These are phyloP conservation scores for Epicoccum sorghinum DNA, from an alignment of 2,329 filamentous ascomycete species.

Conservation along the genomic window DNA sequence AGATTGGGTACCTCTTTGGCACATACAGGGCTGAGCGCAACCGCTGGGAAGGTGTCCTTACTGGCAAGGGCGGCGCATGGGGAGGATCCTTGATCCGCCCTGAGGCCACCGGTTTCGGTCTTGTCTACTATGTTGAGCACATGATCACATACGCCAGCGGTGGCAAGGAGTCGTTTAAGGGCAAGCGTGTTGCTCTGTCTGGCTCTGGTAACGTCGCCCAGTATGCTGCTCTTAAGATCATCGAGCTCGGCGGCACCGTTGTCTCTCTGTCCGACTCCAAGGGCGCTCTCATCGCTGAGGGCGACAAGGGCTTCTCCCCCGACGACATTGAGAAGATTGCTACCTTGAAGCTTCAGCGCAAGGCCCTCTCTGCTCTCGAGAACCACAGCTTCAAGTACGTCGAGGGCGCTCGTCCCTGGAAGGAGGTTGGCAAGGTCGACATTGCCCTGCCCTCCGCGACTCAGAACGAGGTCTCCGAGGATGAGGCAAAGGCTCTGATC, in stretches of 20 bases:
- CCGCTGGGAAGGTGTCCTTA: slow-evolving; percentile 94
- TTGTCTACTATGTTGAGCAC: slow-evolving; percentile 71
- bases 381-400: slow-evolving; percentile 81
- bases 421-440: slow-evolving; percentile 86
- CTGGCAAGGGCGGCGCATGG: slow-evolving; percentile 92
- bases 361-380: slow-evolving; percentile 77
- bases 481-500: slow-evolving; percentile 85
- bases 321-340: slow-evolving; percentile 82
- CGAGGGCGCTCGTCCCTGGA: slow-evolving; percentile 86
- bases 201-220: slow-evolving; percentile 98
- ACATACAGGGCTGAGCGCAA: slow-evolving; percentile 88
- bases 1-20: slow-evolving; percentile 95
- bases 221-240: slow-evolving; percentile 94
- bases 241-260: slow-evolving; percentile 92
- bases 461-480: slow-evolving; percentile 94
- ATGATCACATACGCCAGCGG: slow-evolving; percentile 76
- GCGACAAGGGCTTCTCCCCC: slow-evolving; percentile 73
- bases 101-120: slow-evolving; percentile 94
- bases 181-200: slow-evolving; percentile 94
- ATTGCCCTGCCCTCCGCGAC: slow-evolving; percentile 91
- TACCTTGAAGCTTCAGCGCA: slow-evolving; percentile 82
- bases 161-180: slow-evolving; percentile 81
- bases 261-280: slow-evolving; percentile 93
- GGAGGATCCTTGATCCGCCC: slow-evolving; percentile 93
- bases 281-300: slow-evolving; percentile 78